phyloP scores from a whole-genome alignment of 163 green algal genomes.

The Scenedesmus sp. region DNA sequence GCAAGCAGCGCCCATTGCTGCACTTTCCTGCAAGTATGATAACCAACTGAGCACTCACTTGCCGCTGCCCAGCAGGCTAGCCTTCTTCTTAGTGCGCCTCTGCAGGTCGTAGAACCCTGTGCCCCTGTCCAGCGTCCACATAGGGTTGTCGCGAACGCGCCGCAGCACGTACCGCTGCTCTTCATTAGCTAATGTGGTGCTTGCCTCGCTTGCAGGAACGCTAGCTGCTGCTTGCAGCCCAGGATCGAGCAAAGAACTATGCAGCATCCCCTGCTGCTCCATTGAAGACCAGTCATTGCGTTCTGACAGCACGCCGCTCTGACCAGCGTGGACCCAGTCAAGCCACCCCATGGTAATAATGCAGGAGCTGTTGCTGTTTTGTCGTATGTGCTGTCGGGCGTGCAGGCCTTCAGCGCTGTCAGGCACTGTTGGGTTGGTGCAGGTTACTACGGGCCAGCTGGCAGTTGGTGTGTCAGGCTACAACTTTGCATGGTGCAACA shows the following conservation, averaged over 20 bases:
- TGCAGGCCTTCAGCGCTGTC: no score
- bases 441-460: neutral
- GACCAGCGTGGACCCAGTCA: neutral
- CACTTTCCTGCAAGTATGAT: neutral
- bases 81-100: constrained; percentile 58
- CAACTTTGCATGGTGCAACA: neutral
- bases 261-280: neutral
- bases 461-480: neutral
- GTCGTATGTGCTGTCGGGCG: neutral
- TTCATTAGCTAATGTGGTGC: neutral
- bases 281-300: neutral
- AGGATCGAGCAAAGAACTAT: neutral
- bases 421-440: neutral
- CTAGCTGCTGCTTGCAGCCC: neutral
- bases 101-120: constrained; percentile 66
- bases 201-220: neutral
- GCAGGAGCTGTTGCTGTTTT: neutral
- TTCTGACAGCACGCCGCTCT: neutral
- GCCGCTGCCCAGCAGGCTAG: constrained; percentile 59
- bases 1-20: neutral
- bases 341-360: constrained; percentile 10
- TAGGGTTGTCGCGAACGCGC: constrained; percentile 51
- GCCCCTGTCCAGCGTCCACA: constrained; percentile 67
- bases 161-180: constrained; percentile 41
- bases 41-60: constrained; percentile 34